Base-by-base conservation (phyloP, 768 basidiomycete genomes). In the Tephrocybe sp. region DNA sequence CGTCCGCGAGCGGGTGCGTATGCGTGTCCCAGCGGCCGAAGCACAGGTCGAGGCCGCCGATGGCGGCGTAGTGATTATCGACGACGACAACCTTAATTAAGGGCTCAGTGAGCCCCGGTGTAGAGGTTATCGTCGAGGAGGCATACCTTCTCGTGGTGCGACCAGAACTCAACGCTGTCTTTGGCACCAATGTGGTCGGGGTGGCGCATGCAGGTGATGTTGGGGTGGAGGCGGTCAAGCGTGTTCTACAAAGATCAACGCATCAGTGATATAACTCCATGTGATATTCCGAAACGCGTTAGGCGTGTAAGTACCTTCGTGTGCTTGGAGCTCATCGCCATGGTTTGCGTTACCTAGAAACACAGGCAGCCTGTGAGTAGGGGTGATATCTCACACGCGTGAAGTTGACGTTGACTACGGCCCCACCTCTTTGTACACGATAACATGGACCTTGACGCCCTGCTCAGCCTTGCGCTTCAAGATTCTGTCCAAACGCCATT, bases 11-110 rank as follows among this genome's bases (percentile, higher is more conserved):
- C 1, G 94, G 94, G 65, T 93, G 90, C 34, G 74, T 88, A 62
- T 91, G 84, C 0, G 90, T 92, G 69, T 98, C 97, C 95, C 96
- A 99, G 17, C 97, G 87, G 10, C 97, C 97, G 59, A 94, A 97
- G 73, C 93, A 98, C 15, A 97, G 76, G 66, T 99, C 97, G 23
- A 99, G 82, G 10, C 97, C 97, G 20, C 97, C 97, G 48, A 97
- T 85, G 58, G 87, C 89, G 2, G 90, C 93, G 45, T 73, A 78
- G 60, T 88, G 84, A 62, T 93, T 91, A 65, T 97, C 94, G 6
- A 96, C 85, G 21, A 93, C 81, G 18, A 94, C 89, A 39, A 93
- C 82, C 71, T 73, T 17, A 3, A n/a, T n/a, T n/a, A 15, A 8
- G 45, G 28, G 38, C 43, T 25, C 33, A 18, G 4, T 33, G 21